Base-by-base conservation (phyloP, 345 rosid genomes). In the Hibiscus trionum region DNA sequence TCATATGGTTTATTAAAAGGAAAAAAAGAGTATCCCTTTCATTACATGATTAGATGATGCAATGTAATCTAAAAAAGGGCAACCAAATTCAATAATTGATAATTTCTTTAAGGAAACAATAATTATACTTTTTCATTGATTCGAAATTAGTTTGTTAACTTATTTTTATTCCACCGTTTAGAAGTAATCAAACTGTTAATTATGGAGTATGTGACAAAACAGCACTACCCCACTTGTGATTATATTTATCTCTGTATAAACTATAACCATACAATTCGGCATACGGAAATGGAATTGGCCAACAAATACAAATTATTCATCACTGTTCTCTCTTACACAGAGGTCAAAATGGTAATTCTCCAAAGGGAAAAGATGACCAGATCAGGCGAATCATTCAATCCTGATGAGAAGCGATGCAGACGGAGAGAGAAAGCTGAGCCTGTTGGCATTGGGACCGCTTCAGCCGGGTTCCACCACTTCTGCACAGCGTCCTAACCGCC, bases 371-470 rank as follows among this genome's bases (percentile, higher is more conserved):
- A 29, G 7, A 62, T 42, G 7, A 17, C 15, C 2, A 46, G 11
- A 1, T 35, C 37, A 33, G 37, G 37, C 6, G 29, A 24, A 57
- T 57, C 15, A 6, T 11, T 65, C 69, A 39, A 57, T 62, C 50
- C 24, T 72, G 89, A 74, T 68, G 86, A 10, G 85, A 77, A 26
- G 88, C 67, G 61, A 88, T 73, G 50, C 93, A 88, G 67, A 77
- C n/a, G 55, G 93, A 82, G 65, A 91, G 91, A n/a, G 88, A 85
- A 12, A 86, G 76, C 81, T 86, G 90, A 33, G 98, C 98, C 24
- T 85, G 82, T n/a, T 82, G 90, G 81, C 98, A 93, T 77, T 93
- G 97, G 19, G 87, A 78, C 17, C 97, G 88, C 72, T 93, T 93
- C 4, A 91, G 80, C 12, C 79, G 80, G n/a, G 96, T 93, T 42